Percentiles rank a stretch among this genome's conserved stretches.
Evolutionary conservation across 257 asterid genomes (phyloP).

Genomic region (Phtheirospermum japonicum): DNA sequence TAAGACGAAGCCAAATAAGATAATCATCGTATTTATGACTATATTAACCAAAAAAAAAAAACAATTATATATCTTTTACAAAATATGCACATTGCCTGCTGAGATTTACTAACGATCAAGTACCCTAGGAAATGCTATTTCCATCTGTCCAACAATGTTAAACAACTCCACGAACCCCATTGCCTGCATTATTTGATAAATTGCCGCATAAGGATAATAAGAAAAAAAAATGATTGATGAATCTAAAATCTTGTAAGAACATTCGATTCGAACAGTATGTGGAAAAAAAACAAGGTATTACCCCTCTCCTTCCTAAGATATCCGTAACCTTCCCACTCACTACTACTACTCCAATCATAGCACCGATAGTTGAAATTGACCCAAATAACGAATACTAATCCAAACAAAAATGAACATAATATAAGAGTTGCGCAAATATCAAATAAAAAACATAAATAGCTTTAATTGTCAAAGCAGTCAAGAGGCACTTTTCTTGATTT

Average conservation of each 20-base stretch:
- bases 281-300: constrained; percentile 28
- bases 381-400: constrained; percentile 79
- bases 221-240: too few species aligned
- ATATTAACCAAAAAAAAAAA: neutral
- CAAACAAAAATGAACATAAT: neutral
- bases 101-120: too few species aligned
- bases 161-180: constrained; percentile 78
- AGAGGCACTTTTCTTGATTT: too few species aligned
- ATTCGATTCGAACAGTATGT: too few species aligned
- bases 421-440: neutral
- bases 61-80: neutral
- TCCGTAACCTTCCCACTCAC: constrained; percentile 90
- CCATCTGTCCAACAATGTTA: constrained; percentile 63
- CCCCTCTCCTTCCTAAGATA: constrained; percentile 73
- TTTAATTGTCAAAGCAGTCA: too few species aligned
- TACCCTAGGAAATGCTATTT: constrained; percentile 72
- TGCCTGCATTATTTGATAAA: constrained; percentile 51
- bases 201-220: too few species aligned
- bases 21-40: too few species aligned
- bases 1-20: too few species aligned
- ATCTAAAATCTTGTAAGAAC: too few species aligned
- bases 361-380: constrained; percentile 83
- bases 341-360: constrained; percentile 77
- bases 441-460: neutral
- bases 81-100: neutral